A percentile compares a stretch with the other conserved stretches of the same genome.
These are phyloP conservation scores for Scortechinia acanthostroma DNA, from an alignment of 2,329 filamentous ascomycete species.

Conservation along the genomic window DNA sequence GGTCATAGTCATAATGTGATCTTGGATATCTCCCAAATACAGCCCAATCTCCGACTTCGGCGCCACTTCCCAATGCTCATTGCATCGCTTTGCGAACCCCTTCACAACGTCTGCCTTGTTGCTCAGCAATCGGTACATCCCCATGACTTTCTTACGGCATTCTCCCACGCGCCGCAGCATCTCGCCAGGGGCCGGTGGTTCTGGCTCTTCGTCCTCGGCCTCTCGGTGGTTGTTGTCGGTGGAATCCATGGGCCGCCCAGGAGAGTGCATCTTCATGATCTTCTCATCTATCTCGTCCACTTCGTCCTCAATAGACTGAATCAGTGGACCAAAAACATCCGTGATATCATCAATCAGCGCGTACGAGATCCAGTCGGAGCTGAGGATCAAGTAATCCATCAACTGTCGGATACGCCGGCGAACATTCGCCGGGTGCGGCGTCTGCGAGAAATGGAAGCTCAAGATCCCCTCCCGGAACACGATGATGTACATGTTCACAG, in stretches of 20 bases:
- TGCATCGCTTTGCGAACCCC: constrained; percentile 95
- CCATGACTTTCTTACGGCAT: constrained; percentile 95
- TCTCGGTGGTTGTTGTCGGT: constrained; percentile 35
- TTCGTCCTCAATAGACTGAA: constrained; percentile 88
- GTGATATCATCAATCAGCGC: constrained; percentile 98
- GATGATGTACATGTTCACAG: constrained; percentile 94
- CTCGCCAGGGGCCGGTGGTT: constrained; percentile 40
- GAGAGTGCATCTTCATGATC: constrained; percentile 76
- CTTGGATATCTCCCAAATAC: constrained; percentile 95
- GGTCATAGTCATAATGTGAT: constrained; percentile 99
- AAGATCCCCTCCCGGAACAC: constrained; percentile 95
- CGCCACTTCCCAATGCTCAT: constrained; percentile 94
- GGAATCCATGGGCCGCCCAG: too few species aligned
- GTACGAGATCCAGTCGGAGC: constrained; percentile 96
- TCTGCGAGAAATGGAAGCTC: constrained; percentile 95
- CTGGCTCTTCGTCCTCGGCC: constrained; percentile 23
- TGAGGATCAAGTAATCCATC: constrained; percentile 85
- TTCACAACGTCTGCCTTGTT: constrained; percentile 99
- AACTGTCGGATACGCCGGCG: constrained; percentile 86
- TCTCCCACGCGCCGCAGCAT: constrained; percentile 91
- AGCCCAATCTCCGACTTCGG: constrained; percentile 93
- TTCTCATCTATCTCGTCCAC: constrained; percentile 94
- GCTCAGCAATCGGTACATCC: constrained; percentile 80
- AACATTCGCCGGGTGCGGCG: constrained; percentile 91
- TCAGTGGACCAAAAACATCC: constrained; percentile 86